Evolutionary conservation across 1,284 basidiomycete species (phyloP).

Genomic region (Moniliella sp.): DNA sequence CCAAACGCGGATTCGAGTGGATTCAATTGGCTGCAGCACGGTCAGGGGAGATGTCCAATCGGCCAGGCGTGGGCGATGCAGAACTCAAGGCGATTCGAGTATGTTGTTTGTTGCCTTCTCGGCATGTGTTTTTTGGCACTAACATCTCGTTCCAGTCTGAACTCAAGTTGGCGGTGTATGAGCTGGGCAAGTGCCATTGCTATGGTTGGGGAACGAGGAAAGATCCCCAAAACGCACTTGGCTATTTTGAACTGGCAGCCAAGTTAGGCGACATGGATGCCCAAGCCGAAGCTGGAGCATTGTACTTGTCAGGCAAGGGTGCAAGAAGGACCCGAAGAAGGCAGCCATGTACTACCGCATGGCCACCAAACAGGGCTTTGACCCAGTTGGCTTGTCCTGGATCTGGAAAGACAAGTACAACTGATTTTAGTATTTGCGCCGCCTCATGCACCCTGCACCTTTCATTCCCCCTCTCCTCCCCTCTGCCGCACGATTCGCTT

Average conservation of each 20-base stretch:
- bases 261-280: constrained; percentile 64
- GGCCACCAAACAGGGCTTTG: constrained; percentile 41
- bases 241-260: constrained; percentile 61
- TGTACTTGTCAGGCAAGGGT: constrained; percentile 57
- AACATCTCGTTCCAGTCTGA: too few species aligned
- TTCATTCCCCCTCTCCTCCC: too few species aligned
- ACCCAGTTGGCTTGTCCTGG: constrained; percentile 24
- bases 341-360: constrained; percentile 72
- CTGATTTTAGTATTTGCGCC: too few species aligned
- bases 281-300: constrained; percentile 55
- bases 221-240: constrained; percentile 48
- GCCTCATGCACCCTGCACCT: too few species aligned
- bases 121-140: not conserved
- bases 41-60: constrained; percentile 55
- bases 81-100: constrained; percentile 37
- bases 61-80: constrained; percentile 28
- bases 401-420: constrained; percentile 26
- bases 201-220: constrained; percentile 69
- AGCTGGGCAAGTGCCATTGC: constrained; percentile 74
- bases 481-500: too few species aligned
- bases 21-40: constrained; percentile 56
- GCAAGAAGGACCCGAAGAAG: constrained; percentile 65
- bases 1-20: constrained; percentile 55
- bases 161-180: constrained; percentile 66
- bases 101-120: constrained; percentile 1